Percentiles rank a stretch among this genome's conserved stretches.
phyloP scores from a whole-genome alignment of 305 asterid genomes.

The Solanum aculeatissimum region DNA sequence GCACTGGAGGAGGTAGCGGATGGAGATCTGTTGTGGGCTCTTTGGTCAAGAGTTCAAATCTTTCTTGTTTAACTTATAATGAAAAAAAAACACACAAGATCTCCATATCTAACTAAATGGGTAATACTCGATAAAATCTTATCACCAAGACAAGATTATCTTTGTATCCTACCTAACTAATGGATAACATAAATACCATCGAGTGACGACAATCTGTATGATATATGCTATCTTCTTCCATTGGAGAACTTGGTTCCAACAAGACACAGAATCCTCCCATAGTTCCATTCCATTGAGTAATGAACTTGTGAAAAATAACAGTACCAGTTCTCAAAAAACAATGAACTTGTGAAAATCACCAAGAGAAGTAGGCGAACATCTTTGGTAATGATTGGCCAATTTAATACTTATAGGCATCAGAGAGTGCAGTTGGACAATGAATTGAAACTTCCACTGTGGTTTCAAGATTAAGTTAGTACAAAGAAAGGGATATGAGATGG shows the following conservation, averaged over 20 bases:
- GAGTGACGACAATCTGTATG: no score
- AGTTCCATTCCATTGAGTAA: neutral
- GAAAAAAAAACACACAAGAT: neutral
- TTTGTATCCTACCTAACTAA: no score
- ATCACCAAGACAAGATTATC: no score
- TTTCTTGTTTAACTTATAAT: neutral
- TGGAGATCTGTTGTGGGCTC: neutral
- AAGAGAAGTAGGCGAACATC: neutral
- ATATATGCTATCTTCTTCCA: no score
- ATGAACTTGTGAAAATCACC: neutral
- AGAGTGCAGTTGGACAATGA: neutral
- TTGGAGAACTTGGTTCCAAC: no score
- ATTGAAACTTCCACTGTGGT: neutral
- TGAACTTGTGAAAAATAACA: neutral
- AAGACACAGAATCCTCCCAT: neutral
- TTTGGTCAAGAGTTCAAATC: neutral
- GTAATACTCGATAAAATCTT: neutral
- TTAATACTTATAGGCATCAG: neutral
- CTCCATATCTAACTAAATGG: neutral
- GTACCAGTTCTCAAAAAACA: no score
- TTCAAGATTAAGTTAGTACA: neutral
- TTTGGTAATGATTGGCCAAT: neutral
- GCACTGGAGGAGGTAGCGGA: neutral
- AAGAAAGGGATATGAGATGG: neutral
- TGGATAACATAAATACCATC: no score